These are phyloP conservation scores for Aspergillus latus DNA, from an alignment of 2,329 filamentous ascomycete species.

Conservation along the genomic window DNA sequence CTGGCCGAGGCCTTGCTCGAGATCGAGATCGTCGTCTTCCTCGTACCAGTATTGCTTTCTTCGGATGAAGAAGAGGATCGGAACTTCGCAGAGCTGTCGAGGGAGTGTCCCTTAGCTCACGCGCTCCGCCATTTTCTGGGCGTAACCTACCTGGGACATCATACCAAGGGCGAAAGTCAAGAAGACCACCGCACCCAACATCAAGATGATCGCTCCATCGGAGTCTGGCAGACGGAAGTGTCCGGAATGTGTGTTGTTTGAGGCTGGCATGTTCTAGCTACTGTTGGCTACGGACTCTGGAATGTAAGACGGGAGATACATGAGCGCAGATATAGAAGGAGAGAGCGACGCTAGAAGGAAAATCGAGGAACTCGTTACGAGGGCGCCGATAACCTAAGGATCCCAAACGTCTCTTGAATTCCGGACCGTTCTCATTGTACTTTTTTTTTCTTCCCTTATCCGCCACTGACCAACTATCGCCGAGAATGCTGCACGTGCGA, in stretches of 20 bases:
- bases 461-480: neutral
- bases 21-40: neutral
- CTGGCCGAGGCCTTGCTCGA: neutral
- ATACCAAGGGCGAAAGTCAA: neutral
- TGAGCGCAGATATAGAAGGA: neutral
- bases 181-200: neutral
- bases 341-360: neutral
- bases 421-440: neutral
- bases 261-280: neutral
- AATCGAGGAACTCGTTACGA: neutral
- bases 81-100: neutral
- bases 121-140: neutral
- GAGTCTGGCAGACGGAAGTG: neutral
- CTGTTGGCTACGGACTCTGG: neutral
- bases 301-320: neutral
- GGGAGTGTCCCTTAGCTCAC: neutral
- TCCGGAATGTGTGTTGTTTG: neutral
- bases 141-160: neutral
- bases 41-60: neutral
- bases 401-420: neutral
- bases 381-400: neutral
- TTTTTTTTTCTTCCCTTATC: neutral
- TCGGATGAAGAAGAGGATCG: neutral
- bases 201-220: neutral
- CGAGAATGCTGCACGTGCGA: neutral